Evolutionary conservation across 2,329 filamentous ascomycete genomes (phyloP), one percentile per base, ranked within the genome.

Genomic region (Aspergillaceae sp.): DNA sequence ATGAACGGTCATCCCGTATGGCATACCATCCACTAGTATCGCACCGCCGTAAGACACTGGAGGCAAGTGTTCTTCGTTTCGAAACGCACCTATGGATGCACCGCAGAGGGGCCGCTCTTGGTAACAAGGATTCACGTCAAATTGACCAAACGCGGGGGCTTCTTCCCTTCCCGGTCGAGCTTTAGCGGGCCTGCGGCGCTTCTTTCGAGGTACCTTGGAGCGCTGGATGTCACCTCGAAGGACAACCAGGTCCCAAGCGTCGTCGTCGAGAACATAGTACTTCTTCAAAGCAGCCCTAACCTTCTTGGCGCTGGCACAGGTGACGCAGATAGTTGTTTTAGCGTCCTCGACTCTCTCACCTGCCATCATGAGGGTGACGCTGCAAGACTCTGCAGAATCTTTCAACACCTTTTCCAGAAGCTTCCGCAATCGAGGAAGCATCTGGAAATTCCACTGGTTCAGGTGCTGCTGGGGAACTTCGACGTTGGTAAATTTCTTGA

Each of bases 1-100:
- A 60, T 97, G 91, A 0, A 97, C 91, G 26, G 88, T 96, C 87
- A 97, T 92, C 8, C 91, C 91, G 58, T 89, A 92, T 0, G 87
- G 80, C 63, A 85, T 82, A 46, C 86, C 82, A 60, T 97, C 89
- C 1, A 97, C 81, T 30, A 92, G 71, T 36, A 97, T 81, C 3
- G 95, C 76, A 6, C 91, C 91, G 8, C 91, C 91, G 55, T 94
- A 89, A 30, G 88, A 94, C 3, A 94, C 91, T 2, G 91, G 88
- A 4, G 90, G 89, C 2, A 96, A 73, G 60, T 96, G 91, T 40
- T 86, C 82, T 53, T 89, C 81, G 47, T 86, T 85, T 43, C 87
- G 82, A 74, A 87, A 96, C 0, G 90, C 90, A 5, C 91, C 91
- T 48, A 97, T 96, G 38, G 89, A 95, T 5, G 91, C 91, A 1